Percentiles rank a stretch among this genome's conserved stretches.
phyloP scores from a whole-genome alignment of 2,329 filamentous ascomycete species.

The Byssothecium circinans region DNA sequence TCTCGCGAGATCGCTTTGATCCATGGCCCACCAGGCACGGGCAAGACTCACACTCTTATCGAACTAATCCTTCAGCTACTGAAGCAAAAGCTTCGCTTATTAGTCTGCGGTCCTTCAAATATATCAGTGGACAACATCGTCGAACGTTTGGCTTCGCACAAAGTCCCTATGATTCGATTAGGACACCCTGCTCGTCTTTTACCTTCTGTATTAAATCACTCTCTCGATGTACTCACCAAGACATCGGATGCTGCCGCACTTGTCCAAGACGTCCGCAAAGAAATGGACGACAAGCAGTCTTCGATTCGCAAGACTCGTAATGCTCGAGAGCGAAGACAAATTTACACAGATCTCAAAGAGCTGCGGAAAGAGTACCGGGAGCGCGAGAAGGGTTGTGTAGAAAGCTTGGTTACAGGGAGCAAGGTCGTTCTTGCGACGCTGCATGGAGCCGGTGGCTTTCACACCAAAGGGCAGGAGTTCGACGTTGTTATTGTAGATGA shows the following conservation, averaged over 20 bases:
- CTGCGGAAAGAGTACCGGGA: conserved; percentile 86
- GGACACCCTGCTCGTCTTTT: conserved; percentile 91
- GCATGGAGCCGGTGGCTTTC: conserved; percentile 85
- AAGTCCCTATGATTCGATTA: conserved; percentile 82
- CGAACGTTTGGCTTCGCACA: conserved; percentile 81
- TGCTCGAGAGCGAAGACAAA: conserved; percentile 74
- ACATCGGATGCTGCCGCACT: conserved; percentile 89
- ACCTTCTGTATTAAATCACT: conserved; percentile 84
- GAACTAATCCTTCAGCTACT: conserved; percentile 92
- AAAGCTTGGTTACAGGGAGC: conserved; percentile 71
- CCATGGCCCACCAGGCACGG: conserved; percentile 92
- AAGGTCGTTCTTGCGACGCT: conserved; percentile 90
- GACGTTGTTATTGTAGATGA: conserved; percentile 97
- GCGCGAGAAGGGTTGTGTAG: conserved; percentile 79
- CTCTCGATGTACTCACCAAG: conserved; percentile 85
- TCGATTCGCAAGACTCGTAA: conserved; percentile 84
- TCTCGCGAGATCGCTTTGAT: conserved; percentile 84
- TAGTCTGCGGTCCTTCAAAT: conserved; percentile 97
- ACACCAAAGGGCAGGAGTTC: conserved; percentile 77
- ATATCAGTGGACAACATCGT: conserved; percentile 98
- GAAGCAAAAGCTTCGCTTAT: conserved; percentile 69
- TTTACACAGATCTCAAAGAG: conserved; percentile 83
- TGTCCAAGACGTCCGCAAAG: conserved; percentile 83
- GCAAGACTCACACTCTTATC: conserved; percentile 95
- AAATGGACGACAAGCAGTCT: conserved; percentile 91